These are phyloP conservation scores for Populus simonii DNA, from an alignment of 345 rosid genomes.

Conservation along the genomic window DNA sequence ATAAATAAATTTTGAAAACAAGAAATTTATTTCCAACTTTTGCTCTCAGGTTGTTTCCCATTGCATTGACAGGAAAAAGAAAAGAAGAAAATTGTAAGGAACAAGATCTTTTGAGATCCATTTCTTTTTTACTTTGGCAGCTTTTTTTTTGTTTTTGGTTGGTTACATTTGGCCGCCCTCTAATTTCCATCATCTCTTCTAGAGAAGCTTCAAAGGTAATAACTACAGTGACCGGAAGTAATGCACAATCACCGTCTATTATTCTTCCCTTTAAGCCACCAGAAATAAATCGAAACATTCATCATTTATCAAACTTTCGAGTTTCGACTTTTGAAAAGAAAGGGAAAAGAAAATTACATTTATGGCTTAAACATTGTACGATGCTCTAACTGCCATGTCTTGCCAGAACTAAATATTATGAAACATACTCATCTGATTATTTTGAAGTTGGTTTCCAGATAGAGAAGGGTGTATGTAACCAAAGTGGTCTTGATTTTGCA, in stretches of 20 bases:
- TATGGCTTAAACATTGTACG: neutral
- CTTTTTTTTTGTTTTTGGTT: conserved; percentile 1
- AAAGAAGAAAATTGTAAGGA: conserved; percentile 1
- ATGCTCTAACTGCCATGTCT: neutral
- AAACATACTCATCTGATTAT: conserved; percentile 45
- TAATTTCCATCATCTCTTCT: conserved; percentile 14
- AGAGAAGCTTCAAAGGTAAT: conserved; percentile 7
- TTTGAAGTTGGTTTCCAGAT: conserved; percentile 41
- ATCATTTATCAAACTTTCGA: neutral
- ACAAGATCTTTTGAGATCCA: conserved; percentile 29
- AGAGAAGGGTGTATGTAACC: conserved; percentile 37
- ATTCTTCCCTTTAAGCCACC: conserved; percentile 42
- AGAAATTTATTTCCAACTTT: conserved; percentile 35
- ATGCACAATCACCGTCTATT: conserved; percentile 16
- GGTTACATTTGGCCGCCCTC: neutral
- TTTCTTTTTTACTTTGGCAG: conserved; percentile 6
- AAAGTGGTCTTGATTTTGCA: conserved; percentile 38
- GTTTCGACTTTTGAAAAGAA: neutral
- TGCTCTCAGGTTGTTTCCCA: conserved; percentile 37
- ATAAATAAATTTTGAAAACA: conserved; percentile 15
- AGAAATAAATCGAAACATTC: conserved; percentile 21
- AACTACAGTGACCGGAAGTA: conserved; percentile 10
- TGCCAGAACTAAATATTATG: neutral
- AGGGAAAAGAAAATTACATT: neutral
- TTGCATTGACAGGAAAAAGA: conserved; percentile 33